Conservation (phyloP, 345 rosid genomes). For the Erucastrum elatum region DNA sequence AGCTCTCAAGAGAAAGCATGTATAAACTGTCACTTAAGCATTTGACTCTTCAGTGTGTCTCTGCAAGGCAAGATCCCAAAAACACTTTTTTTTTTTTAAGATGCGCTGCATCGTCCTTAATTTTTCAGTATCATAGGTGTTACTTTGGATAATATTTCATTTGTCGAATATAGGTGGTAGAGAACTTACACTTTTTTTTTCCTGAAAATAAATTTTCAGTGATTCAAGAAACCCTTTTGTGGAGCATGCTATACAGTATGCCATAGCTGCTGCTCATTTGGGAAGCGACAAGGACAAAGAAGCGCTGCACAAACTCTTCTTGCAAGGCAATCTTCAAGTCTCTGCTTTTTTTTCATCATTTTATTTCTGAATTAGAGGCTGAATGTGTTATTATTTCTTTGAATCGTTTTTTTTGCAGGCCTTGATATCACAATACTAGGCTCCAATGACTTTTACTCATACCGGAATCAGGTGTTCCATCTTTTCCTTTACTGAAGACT, state of each 20-base stretch:
- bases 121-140: not conserved
- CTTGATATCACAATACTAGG: constrained; percentile 89
- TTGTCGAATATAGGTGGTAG: not conserved
- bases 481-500: constrained; percentile 14
- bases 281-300: constrained; percentile 55
- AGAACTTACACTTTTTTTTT: constrained; percentile 17
- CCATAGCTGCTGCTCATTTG: constrained; percentile 78
- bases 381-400: constrained; percentile 35
- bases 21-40: constrained; percentile 71
- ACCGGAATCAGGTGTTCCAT: constrained; percentile 69
- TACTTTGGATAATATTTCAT: not conserved
- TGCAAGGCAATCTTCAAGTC: constrained; percentile 60
- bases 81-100: not conserved
- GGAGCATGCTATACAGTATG: constrained; percentile 77
- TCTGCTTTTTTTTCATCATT: not conserved
- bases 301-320: constrained; percentile 60
- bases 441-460: constrained; percentile 93
- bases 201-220: constrained; percentile 41
- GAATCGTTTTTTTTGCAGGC: constrained; percentile 53
- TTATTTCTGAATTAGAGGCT: not conserved
- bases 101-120: not conserved
- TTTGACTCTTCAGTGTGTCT: constrained; percentile 58
- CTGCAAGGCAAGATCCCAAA: constrained; percentile 63
- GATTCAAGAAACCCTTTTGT: constrained; percentile 87
- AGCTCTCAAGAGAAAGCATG: constrained; percentile 79